A percentile compares a stretch with the other conserved stretches of the same genome.
These are phyloP conservation scores for Avicennia marina DNA, from an alignment of 257 asterid species.

Conservation along the genomic window DNA sequence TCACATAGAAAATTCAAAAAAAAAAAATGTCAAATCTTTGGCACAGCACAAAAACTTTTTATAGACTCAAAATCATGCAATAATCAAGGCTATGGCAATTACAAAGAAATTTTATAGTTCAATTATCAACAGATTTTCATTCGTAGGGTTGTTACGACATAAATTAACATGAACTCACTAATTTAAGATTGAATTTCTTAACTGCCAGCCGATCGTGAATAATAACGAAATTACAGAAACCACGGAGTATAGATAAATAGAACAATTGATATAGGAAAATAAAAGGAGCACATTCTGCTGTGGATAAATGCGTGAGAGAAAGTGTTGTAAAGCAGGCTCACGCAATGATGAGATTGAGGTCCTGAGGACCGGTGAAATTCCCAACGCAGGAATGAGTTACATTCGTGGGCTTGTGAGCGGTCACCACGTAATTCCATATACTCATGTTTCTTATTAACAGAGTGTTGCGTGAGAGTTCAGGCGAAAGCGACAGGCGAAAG, in stretches of 20 bases:
- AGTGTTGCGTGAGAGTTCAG: neutral
- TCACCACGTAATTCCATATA: constrained; percentile 95
- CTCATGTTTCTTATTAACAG: no score
- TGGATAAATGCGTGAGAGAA: neutral
- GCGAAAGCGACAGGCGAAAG: neutral
- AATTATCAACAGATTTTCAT: neutral
- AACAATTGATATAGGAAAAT: neutral
- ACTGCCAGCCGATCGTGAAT: neutral
- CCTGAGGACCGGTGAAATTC: constrained; percentile 89
- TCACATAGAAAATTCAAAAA: neutral
- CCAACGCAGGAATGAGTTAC: constrained; percentile 98
- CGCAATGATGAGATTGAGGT: constrained; percentile 93
- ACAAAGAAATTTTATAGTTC: neutral
- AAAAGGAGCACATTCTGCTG: neutral
- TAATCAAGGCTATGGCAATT: no score
- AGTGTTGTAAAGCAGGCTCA: constrained; percentile 24
- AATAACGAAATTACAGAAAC: neutral
- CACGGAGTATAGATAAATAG: neutral
- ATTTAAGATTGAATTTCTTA: neutral
- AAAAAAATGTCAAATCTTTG: neutral
- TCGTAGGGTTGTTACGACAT: neutral
- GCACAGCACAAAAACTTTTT: neutral
- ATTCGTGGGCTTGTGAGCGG: constrained; percentile 98
- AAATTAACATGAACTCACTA: neutral
- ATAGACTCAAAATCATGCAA: neutral